Percentiles rank a stretch among this genome's conserved stretches.
These are phyloP conservation scores for Malassezia brasiliensis DNA, from an alignment of 1,284 basidiomycete species.

Conservation along the genomic window DNA sequence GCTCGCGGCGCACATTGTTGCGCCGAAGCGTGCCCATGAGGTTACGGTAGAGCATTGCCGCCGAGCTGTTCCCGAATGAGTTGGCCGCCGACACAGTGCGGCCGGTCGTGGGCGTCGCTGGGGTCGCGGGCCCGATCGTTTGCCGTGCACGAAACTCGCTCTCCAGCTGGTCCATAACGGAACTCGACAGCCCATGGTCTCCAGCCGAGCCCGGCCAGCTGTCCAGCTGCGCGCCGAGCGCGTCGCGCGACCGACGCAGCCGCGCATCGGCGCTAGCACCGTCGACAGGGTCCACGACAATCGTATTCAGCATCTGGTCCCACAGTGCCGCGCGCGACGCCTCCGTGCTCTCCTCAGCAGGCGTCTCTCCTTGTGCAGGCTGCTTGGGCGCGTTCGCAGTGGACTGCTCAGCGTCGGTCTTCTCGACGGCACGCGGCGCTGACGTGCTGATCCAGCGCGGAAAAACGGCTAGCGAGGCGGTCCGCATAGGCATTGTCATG, in stretches of 20 bases:
- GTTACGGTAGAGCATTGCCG: constrained; percentile 12
- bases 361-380: neutral
- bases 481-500: too few relatives aligned
- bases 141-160: constrained; percentile 12
- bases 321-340: constrained; percentile 14
- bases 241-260: neutral
- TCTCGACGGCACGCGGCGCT: neutral
- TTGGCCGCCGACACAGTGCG: constrained; percentile 9
- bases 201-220: neutral
- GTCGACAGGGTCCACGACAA: constrained; percentile 15
- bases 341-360: neutral
- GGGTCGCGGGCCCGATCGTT: constrained; percentile 5
- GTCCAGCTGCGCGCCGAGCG: neutral
- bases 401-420: neutral
- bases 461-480: too few relatives aligned
- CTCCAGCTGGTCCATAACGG: constrained; percentile 12
- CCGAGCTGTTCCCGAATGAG: constrained; percentile 5
- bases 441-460: neutral
- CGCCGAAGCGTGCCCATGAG: constrained; percentile 12
- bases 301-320: constrained; percentile 21
- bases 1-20: constrained; percentile 39
- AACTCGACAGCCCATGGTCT: neutral
- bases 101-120: constrained; percentile 13
- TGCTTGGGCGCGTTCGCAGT: neutral
- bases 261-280: neutral